Conservation (phyloP, 495 filamentous ascomycete species). For the Neurospora sp. region DNA sequence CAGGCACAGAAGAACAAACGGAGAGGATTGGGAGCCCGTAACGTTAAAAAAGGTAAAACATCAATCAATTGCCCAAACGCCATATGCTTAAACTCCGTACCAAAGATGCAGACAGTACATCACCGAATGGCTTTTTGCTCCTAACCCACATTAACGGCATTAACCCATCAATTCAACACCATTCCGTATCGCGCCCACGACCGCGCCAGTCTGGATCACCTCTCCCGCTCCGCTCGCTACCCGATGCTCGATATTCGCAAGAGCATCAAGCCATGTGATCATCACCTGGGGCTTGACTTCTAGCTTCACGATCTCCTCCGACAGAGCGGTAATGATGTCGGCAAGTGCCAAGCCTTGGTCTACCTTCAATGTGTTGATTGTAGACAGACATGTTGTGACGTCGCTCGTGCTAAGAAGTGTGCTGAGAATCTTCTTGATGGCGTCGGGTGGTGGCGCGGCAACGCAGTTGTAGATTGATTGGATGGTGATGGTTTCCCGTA, state of each 20-base stretch:
- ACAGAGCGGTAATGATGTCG: slow-evolving; percentile 79
- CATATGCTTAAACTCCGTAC: not conserved
- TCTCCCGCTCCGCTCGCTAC: slow-evolving; percentile 87
- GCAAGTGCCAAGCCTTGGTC: slow-evolving; percentile 85
- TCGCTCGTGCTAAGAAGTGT: slow-evolving; percentile 77
- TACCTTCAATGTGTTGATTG: slow-evolving; percentile 75
- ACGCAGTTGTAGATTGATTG: slow-evolving; percentile 95
- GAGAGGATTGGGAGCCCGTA: not conserved
- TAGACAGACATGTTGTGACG: slow-evolving; percentile 75
- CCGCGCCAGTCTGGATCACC: slow-evolving; percentile 77
- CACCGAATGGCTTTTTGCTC: not conserved
- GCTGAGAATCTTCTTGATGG: slow-evolving; percentile 73
- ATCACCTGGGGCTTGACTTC: slow-evolving; percentile 83
- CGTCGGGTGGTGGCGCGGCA: slow-evolving; percentile 83
- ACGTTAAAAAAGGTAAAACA: not conserved
- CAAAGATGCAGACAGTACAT: not conserved
- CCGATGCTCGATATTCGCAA: slow-evolving; percentile 88
- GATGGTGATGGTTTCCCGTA: slow-evolving; percentile 79
- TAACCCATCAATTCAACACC: slow-evolving; percentile 64
- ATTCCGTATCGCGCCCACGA: slow-evolving; percentile 80
- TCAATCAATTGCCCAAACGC: not conserved
- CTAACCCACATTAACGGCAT: not conserved
- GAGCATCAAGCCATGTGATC: slow-evolving; percentile 81
- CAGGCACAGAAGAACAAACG: not conserved
- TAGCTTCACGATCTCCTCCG: slow-evolving; percentile 69